Evolutionary conservation across 2,329 filamentous ascomycete genomes (phyloP).

Genomic region (Xylaria sp.): DNA sequence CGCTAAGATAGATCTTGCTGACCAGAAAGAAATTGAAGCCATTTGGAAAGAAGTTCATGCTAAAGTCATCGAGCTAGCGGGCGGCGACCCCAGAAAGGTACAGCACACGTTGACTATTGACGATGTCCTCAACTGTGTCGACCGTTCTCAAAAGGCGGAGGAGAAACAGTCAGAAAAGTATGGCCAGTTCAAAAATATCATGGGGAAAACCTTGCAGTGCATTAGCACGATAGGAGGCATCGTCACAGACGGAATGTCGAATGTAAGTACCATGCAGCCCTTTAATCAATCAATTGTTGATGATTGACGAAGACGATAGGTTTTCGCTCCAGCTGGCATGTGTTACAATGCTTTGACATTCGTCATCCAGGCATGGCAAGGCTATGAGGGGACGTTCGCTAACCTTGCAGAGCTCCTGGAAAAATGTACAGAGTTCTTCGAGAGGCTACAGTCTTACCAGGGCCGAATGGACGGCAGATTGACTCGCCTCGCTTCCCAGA

Average conservation of each 20-base stretch:
- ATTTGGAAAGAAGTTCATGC: slow-evolving; percentile 51
- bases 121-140: slow-evolving; percentile 47
- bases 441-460: slow-evolving; percentile 50
- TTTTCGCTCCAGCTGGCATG: slow-evolving; percentile 51
- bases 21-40: slow-evolving; percentile 49
- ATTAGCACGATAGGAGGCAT: slow-evolving; percentile 52
- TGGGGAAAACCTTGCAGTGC: slow-evolving; percentile 50
- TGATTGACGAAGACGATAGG: slow-evolving; percentile 40
- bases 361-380: slow-evolving; percentile 52
- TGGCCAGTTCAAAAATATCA: slow-evolving; percentile 44
- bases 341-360: slow-evolving; percentile 54
- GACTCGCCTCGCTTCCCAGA: slow-evolving; percentile 50
- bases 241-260: slow-evolving; percentile 47
- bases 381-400: slow-evolving; percentile 51
- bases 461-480: slow-evolving; percentile 50
- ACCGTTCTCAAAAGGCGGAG: slow-evolving; percentile 43
- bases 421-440: slow-evolving; percentile 52
- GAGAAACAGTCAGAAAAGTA: slow-evolving; percentile 49
- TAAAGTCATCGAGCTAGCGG: slow-evolving; percentile 50
- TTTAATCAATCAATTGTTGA: background rate
- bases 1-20: slow-evolving; percentile 42
- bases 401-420: slow-evolving; percentile 50
- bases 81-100: slow-evolving; percentile 45
- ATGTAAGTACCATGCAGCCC: slow-evolving; percentile 27
- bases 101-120: slow-evolving; percentile 46